Evolutionary conservation across 2,329 filamentous ascomycete genomes (phyloP), one percentile per base, ranked within the genome.

Genomic region (Tolypocladium endophyticum): DNA sequence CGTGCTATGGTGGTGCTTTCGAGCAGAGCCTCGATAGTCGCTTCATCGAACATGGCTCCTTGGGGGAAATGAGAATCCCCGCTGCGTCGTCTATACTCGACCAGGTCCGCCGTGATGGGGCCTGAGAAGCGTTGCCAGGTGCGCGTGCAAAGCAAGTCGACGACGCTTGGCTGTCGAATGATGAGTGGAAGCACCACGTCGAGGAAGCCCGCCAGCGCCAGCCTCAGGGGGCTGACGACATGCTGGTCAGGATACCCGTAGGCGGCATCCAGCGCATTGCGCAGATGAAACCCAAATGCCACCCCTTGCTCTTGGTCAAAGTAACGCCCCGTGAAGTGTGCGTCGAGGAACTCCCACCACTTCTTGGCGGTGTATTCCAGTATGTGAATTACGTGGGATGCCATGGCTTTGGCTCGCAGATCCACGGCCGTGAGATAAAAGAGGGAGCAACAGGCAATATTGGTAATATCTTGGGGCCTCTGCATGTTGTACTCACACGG

Each of bases 401-500:
- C 63, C 67, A 74, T 64, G 35, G 59, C 64, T 6, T 66, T 62
- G 25, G 73, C 64, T 39, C 67, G 66, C 8, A 75, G 62, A 47
- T 63, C 66, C 14, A 66, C 64, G 12, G 73, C 72, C 0, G 67
- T 67, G 7, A 67, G 63, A 50, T 76, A 76, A 28, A 65, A 65
- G 54, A 74, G 64, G 12, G 68, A 65, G 41, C 72, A 74, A 25
- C 70, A 66, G 6, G 71, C 66, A 36, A 75, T 63, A 52, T 72
- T 68, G 20, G 61, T 59, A n/a, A 65, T 61, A 50, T 71, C 64
- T 62, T 67, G 69, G 7, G 69, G 67, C 2, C 59, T 61, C 1
- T 60, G 28, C 6, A 43, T 35, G 28, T 70, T 63, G 47, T 62
- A 65, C 6, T 73, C 66, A 30, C 68, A 72, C 14, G 71, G 63